Evolutionary conservation across 345 rosid genomes (phyloP).

Genomic region (Lenwebbia sp.): DNA sequence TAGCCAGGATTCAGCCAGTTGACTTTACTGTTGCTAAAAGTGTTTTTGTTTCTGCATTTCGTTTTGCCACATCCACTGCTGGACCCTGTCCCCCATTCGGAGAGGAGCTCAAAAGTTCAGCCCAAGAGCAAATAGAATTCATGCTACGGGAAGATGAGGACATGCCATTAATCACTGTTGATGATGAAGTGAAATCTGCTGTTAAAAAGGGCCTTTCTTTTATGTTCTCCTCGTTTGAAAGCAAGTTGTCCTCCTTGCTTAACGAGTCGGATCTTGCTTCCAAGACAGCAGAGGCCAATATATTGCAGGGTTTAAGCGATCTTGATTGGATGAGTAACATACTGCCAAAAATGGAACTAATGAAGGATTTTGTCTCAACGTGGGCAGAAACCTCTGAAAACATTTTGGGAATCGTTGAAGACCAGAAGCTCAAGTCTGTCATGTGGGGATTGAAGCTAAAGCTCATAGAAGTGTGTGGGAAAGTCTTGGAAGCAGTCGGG

Average conservation of each 20-base stretch:
- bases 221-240: constrained; percentile 41
- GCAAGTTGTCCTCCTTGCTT: constrained; percentile 39
- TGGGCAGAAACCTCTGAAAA: constrained; percentile 53
- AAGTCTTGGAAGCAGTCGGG: constrained; percentile 84
- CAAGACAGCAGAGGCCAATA: constrained; percentile 21
- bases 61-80: constrained; percentile 58
- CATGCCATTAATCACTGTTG: constrained; percentile 34
- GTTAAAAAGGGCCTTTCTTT: constrained; percentile 42
- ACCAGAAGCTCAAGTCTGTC: constrained; percentile 35
- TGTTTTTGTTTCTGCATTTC: constrained; percentile 69
- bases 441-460: constrained; percentile 71
- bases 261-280: constrained; percentile 14
- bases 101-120: constrained; percentile 64
- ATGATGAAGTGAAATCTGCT: constrained; percentile 62
- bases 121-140: constrained; percentile 86
- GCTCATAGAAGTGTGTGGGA: constrained; percentile 66
- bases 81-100: constrained; percentile 43
- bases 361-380: constrained; percentile 71
- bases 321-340: constrained; percentile 78
- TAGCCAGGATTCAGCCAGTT: constrained; percentile 39
- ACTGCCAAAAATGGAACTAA: constrained; percentile 57
- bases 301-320: constrained; percentile 37
- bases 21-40: constrained; percentile 39
- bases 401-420: constrained; percentile 41
- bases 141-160: constrained; percentile 73